These are phyloP conservation scores for Kwoniella dejecticola DNA, from an alignment of 768 basidiomycete species.

Conservation along the genomic window DNA sequence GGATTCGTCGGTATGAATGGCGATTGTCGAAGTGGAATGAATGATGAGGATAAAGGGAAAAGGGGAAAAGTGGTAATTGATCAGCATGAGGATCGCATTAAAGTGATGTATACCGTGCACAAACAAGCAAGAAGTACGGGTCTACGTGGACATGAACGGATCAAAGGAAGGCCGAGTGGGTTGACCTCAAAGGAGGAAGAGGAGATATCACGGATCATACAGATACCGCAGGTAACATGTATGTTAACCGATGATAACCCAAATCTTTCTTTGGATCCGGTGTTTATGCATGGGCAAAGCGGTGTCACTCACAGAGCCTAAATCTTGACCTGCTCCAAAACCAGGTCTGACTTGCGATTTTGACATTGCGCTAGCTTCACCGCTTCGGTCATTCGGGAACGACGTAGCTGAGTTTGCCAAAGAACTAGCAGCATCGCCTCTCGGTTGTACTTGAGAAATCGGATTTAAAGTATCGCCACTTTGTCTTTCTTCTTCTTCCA, in stretches of 20 bases:
- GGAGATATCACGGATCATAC: too few species aligned
- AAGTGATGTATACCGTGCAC: too few species aligned
- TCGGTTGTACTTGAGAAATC: not conserved
- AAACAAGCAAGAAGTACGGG: too few species aligned
- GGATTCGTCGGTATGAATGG: too few species aligned
- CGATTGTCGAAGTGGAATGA: not conserved
- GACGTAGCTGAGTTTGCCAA: not conserved
- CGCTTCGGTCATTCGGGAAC: conserved; percentile 15
- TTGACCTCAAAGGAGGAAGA: not conserved
- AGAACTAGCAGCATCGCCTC: not conserved
- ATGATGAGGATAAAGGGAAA: too few species aligned
- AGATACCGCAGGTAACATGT: too few species aligned
- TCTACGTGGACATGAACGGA: not conserved
- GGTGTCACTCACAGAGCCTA: conserved; percentile 45
- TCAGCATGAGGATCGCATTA: too few species aligned
- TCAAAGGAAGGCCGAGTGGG: too few species aligned
- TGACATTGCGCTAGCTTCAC: not conserved
- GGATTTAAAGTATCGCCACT: conserved; percentile 7
- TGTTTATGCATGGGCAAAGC: not conserved
- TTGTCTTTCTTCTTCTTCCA: conserved; percentile 19
- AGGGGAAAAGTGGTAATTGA: too few species aligned
- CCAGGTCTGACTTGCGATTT: conserved; percentile 23
- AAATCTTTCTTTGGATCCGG: too few species aligned
- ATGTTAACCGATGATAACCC: too few species aligned
- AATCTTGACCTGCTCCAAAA: conserved; percentile 31